Conservation (phyloP, 495 filamentous ascomycete genomes). For the Melanomma pulvis-pyrius region DNA sequence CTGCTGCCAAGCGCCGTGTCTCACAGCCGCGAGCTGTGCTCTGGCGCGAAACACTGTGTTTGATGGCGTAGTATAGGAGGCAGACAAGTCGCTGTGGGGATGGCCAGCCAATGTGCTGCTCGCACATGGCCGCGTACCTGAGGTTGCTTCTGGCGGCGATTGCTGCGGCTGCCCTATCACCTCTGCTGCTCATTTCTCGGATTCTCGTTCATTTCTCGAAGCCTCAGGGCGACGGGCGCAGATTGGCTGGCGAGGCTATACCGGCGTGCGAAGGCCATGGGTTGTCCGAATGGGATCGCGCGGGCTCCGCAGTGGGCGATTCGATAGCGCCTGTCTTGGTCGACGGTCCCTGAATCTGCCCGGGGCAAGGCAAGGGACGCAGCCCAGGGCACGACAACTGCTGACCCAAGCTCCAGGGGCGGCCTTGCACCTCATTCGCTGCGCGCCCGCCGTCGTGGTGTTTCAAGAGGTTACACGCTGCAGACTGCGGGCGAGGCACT, state of each 20-base stretch:
- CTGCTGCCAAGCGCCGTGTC: constrained; percentile 4
- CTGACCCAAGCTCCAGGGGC: neutral
- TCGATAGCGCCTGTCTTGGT: constrained; percentile 10
- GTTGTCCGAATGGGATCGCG: neutral
- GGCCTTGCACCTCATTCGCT: neutral
- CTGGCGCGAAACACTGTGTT: neutral
- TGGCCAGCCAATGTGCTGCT: neutral
- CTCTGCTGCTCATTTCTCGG: neutral
- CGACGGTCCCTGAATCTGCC: neutral
- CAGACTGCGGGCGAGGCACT: constrained; percentile 1
- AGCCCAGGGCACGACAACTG: neutral
- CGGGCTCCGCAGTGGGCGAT: neutral
- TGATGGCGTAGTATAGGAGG: neutral
- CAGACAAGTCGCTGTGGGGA: neutral
- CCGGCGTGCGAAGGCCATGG: neutral
- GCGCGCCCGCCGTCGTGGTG: neutral
- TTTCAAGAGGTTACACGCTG: constrained; percentile 4
- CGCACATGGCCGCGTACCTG: neutral
- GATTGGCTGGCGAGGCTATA: neutral
- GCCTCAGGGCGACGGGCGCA: neutral
- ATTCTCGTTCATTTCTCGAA: neutral
- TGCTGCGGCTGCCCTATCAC: neutral
- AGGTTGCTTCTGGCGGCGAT: neutral
- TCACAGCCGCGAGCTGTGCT: constrained; percentile 8
- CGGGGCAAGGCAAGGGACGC: neutral